Conservation (phyloP, 345 rosid genomes). For the Acer saccharum region DNA sequence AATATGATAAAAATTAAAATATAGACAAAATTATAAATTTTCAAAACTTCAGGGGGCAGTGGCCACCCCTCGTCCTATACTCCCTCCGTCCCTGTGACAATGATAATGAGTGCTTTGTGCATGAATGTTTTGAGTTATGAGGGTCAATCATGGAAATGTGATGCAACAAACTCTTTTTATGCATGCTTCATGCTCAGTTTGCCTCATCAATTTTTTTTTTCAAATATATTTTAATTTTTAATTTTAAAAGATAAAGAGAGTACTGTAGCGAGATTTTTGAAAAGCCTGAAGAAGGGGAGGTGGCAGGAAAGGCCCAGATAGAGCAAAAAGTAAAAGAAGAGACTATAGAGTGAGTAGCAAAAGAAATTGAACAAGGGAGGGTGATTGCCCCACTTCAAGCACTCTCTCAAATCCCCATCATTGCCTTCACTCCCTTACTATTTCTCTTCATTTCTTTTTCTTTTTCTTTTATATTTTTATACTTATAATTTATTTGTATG, state of each 20-base stretch:
- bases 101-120: too few species aligned
- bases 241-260: too few species aligned
- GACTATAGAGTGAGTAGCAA: not conserved
- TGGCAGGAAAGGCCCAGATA: not conserved
- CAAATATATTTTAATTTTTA: not conserved
- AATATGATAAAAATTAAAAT: too few species aligned
- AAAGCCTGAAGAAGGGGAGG: conserved; percentile 12
- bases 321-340: conserved; percentile 18
- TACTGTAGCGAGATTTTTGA: not conserved
- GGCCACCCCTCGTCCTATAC: too few species aligned
- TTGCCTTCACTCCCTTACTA: conserved; percentile 8
- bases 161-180: too few species aligned
- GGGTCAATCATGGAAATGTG: too few species aligned
- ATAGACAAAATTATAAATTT: too few species aligned
- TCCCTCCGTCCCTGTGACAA: too few species aligned
- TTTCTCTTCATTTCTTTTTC: too few species aligned
- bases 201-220: not conserved
- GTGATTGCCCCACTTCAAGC: conserved; percentile 1
- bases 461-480: not conserved
- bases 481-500: not conserved
- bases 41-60: too few species aligned
- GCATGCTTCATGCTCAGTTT: too few species aligned
- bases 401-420: conserved; percentile 28
- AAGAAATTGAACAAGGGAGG: not conserved
- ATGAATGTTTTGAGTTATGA: too few species aligned